These are phyloP conservation scores for Suhomyces anneliseae DNA, from an alignment of 1,139 yeast genomes.

Conservation along the genomic window DNA sequence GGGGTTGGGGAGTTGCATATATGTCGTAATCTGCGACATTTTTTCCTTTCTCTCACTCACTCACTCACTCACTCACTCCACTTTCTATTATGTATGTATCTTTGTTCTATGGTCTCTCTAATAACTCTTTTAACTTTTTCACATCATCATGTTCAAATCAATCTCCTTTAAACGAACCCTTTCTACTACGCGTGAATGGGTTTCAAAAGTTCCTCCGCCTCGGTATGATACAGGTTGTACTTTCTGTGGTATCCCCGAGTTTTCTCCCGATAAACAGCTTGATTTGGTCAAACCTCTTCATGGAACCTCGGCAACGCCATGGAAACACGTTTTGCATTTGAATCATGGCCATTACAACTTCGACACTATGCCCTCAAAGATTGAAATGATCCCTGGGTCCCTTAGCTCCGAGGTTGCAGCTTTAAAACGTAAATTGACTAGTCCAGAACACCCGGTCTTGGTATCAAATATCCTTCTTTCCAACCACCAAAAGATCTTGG, in stretches of 20 bases:
- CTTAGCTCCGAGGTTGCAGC: constrained; percentile 35
- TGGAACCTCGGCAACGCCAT: constrained; percentile 50
- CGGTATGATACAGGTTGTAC: constrained; percentile 62
- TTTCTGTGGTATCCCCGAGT: constrained; percentile 46
- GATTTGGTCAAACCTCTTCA: constrained; percentile 39
- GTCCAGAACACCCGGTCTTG: constrained; percentile 52
- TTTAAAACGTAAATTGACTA: constrained; percentile 29
- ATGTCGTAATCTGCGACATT: not conserved
- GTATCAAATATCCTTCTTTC: constrained; percentile 40
- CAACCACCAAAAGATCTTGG: constrained; percentile 5
- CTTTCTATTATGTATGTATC: no score
- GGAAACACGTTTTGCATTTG: constrained; percentile 57
- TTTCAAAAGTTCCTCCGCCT: constrained; percentile 49
- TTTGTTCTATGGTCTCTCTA: no score
- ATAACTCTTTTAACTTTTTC: not conserved
- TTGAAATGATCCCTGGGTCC: constrained; percentile 50
- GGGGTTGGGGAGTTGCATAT: no score
- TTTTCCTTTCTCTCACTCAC: no score
- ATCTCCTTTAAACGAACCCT: not conserved
- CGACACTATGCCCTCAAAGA: constrained; percentile 55
- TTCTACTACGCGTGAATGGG: not conserved
- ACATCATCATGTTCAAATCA: not conserved
- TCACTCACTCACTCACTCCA: no score
- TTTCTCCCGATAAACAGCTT: constrained; percentile 45
- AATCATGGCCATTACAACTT: constrained; percentile 36